Conservation (phyloP, 345 rosid genomes). For the Stellera chamaejasme region DNA sequence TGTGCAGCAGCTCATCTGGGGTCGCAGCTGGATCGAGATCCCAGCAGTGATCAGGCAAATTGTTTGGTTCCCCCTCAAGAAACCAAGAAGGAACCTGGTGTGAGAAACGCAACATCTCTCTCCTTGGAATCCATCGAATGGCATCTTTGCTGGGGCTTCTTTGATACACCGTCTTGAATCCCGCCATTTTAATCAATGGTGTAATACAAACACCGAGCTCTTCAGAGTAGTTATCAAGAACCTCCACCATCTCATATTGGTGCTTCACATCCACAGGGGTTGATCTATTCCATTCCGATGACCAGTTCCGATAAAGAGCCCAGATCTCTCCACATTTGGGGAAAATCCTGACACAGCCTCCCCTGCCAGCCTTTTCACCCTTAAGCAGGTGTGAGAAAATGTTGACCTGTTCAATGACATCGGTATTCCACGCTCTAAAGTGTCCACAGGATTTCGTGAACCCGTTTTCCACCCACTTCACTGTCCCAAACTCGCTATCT, state of each 20-base stretch:
- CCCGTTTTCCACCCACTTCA: slow-evolving; percentile 75
- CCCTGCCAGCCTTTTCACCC: slow-evolving; percentile 89
- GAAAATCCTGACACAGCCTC: slow-evolving; percentile 94
- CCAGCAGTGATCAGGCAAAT: slow-evolving; percentile 75
- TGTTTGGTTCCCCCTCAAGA: slow-evolving; percentile 51
- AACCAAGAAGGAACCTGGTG: slow-evolving; percentile 87
- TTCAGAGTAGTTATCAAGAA: slow-evolving; percentile 85
- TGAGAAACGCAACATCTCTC: slow-evolving; percentile 77
- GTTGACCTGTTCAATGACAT: slow-evolving; percentile 82
- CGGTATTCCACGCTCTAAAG: slow-evolving; percentile 81
- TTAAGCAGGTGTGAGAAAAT: slow-evolving; percentile 82
- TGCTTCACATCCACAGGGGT: slow-evolving; percentile 83
- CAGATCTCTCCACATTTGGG: slow-evolving; percentile 87
- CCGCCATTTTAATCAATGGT: slow-evolving; percentile 68
- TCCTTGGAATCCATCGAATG: slow-evolving; percentile 81
- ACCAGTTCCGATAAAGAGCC: slow-evolving; percentile 95
- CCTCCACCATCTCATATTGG: slow-evolving; percentile 96
- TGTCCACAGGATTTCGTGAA: slow-evolving; percentile 95
- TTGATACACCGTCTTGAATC: slow-evolving; percentile 88
- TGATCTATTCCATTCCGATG: slow-evolving; percentile 68
- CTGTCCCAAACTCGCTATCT: slow-evolving; percentile 74
- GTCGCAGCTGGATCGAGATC: slow-evolving; percentile 98
- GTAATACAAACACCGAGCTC: slow-evolving; percentile 76
- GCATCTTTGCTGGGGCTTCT: slow-evolving; percentile 43
- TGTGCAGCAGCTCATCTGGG: slow-evolving; percentile 84